These are phyloP conservation scores for Porogramme epimiltina DNA, from an alignment of 1,284 basidiomycete genomes.

Conservation along the genomic window DNA sequence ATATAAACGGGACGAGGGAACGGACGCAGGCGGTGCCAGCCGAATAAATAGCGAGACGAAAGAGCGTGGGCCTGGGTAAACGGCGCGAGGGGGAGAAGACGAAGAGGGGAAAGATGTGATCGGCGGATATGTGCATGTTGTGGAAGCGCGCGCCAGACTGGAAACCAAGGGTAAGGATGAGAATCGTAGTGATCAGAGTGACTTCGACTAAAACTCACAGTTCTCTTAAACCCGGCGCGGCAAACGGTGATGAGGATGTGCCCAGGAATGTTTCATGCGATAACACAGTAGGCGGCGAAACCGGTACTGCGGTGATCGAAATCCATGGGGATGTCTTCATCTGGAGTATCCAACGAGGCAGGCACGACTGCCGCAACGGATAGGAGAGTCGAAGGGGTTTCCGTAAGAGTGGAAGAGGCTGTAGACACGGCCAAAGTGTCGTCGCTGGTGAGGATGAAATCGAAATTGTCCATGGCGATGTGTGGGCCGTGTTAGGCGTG, in stretches of 20 bases:
- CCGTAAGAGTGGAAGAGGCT: neutral
- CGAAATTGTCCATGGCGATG: neutral
- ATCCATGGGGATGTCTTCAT: neutral
- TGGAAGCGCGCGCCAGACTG: no score
- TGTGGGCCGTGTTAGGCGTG: no score
- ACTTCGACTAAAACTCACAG: neutral
- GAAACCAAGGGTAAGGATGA: no score
- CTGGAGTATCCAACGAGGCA: neutral
- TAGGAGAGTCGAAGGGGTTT: neutral
- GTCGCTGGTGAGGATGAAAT: neutral
- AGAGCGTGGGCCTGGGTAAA: no score
- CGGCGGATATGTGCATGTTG: no score
- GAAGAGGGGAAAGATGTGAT: no score
- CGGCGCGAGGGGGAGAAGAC: no score
- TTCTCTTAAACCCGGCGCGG: neutral
- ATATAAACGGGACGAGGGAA: no score
- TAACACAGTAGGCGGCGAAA: slow-evolving; percentile 5
- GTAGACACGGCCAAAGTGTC: neutral
- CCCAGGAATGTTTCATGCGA: neutral
- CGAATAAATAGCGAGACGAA: no score
- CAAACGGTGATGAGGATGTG: neutral
- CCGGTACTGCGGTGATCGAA: slow-evolving; percentile 5
- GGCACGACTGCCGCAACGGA: neutral
- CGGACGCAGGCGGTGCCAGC: no score
- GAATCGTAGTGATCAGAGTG: neutral